Evolutionary conservation across 2,329 filamentous ascomycete genomes (phyloP), one percentile per base, ranked within the genome.

Genomic region (Colletotrichum horii): DNA sequence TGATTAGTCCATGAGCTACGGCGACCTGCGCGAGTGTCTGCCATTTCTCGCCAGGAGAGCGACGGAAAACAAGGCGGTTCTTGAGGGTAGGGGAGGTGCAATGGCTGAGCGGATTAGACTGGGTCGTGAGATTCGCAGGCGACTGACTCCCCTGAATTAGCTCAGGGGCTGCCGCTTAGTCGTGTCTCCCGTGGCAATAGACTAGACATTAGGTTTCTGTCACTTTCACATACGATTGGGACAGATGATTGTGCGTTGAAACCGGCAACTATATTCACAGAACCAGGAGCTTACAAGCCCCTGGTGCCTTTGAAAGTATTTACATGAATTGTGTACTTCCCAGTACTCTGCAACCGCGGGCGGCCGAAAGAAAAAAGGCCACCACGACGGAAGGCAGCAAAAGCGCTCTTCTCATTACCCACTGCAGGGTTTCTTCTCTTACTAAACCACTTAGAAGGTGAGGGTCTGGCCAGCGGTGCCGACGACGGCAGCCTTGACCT

Each of bases 401-500:
- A 6, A 48, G 68, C 70, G 34, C 72, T 64, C 52, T 55, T n/a
- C 24, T 30, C 61, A 62, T 62, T 66, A 22, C 43, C 48, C 28
- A 65, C 58, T 34, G 55, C 38, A 61, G 15, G 11, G 14, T 38
- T 52, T 14, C 43, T 52, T 36, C 34, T 52, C 43, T 22, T 3
- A 58, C 73, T 8, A 62, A 11, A 62, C 67, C 61, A 32, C n/a
- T 66, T 83, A 84, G 73, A 85, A 79, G 56, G 69, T 78, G 19
- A 87, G 81, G 26, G 81, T 86, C 79, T 85, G 82, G 55, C 86
- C 86, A 48, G 85, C 86, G 55, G 76, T 82, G 70, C 81, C 80
- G 16, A 80, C 79, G 67, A 91, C 86, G 22, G 85, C 82, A 60
- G 79, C 82, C 82, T 88, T 85, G 70, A 91, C 87, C 64, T 83